These are phyloP conservation scores for Boletus sp. DNA, from an alignment of 768 basidiomycete genomes.

Conservation along the genomic window DNA sequence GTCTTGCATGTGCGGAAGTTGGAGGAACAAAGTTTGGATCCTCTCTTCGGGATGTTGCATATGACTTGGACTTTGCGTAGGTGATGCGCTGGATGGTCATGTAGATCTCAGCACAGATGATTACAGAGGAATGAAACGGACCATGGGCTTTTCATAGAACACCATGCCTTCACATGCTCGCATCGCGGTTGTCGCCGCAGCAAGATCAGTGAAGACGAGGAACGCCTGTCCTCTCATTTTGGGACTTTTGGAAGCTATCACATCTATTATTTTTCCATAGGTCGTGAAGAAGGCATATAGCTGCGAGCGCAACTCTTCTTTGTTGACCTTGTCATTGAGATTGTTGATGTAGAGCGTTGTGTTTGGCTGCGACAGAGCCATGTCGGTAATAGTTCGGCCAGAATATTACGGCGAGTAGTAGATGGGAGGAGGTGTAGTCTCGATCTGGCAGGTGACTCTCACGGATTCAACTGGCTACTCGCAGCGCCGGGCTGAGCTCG, in stretches of 20 bases:
- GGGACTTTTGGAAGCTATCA: conserved; percentile 81
- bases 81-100: conserved; percentile 65
- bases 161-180: conserved; percentile 89
- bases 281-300: conserved; percentile 89
- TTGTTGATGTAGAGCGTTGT: conserved; percentile 90
- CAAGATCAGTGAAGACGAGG: conserved; percentile 90
- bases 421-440: neutral
- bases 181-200: conserved; percentile 89
- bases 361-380: conserved; percentile 67
- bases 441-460: conserved; percentile 24
- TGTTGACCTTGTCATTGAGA: conserved; percentile 90
- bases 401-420: neutral
- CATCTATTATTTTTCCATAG: conserved; percentile 91
- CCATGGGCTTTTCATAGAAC: conserved; percentile 92
- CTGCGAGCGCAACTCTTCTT: conserved; percentile 80
- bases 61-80: conserved; percentile 88
- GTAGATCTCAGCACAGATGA: conserved; percentile 8
- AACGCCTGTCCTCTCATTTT: conserved; percentile 95
- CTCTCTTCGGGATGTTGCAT: conserved; percentile 75
- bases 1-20: conserved; percentile 58
- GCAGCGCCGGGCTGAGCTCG: neutral
- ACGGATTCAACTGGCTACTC: conserved; percentile 10
- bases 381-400: conserved; percentile 21
- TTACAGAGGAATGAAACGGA: conserved; percentile 40
- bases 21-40: conserved; percentile 82